Conservation (phyloP, 352 stramenopile genomes). For the Phytophthora litchii region DNA sequence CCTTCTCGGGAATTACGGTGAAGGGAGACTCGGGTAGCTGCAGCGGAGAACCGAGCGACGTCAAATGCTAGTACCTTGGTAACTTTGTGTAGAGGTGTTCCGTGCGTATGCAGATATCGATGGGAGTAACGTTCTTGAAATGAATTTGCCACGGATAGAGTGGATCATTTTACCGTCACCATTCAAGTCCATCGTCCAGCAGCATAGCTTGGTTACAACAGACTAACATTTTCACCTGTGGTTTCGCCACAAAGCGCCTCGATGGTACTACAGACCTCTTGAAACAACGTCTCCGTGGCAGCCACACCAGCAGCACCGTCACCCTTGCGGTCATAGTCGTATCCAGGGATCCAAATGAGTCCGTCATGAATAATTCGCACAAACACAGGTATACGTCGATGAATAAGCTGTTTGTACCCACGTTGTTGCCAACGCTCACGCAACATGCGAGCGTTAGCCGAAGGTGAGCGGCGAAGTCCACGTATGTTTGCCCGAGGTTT, state of each 20-base stretch:
- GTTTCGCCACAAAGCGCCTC: conserved; percentile 24
- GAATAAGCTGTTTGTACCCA: conserved; percentile 81
- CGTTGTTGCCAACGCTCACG: conserved; percentile 56
- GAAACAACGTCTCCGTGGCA: conserved; percentile 32
- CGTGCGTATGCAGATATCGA: conserved; percentile 4
- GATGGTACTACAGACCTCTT: conserved; percentile 33
- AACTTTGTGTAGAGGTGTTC: conserved; percentile 19
- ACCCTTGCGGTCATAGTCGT: conserved; percentile 72
- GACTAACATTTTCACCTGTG: conserved; percentile 5
- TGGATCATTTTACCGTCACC: background rate
- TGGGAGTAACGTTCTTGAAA: conserved; percentile 18
- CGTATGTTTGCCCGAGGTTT: conserved; percentile 22
- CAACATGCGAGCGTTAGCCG: conserved; percentile 39
- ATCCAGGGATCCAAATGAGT: conserved; percentile 77
- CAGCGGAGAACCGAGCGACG: conserved; percentile 31
- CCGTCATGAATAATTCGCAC: conserved; percentile 70
- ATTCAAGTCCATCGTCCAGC: background rate
- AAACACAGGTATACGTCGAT: conserved; percentile 70
- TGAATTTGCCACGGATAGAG: conserved; percentile 1
- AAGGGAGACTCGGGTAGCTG: conserved; percentile 25
- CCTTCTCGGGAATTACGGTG: conserved; percentile 29
- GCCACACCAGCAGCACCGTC: conserved; percentile 27
- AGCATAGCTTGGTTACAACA: conserved; percentile 1
- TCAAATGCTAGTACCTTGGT: conserved; percentile 23
- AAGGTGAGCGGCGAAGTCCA: conserved; percentile 41